Base-by-base conservation (phyloP, 2,329 filamentous ascomycete species). In the Setomelanomma holmii region DNA sequence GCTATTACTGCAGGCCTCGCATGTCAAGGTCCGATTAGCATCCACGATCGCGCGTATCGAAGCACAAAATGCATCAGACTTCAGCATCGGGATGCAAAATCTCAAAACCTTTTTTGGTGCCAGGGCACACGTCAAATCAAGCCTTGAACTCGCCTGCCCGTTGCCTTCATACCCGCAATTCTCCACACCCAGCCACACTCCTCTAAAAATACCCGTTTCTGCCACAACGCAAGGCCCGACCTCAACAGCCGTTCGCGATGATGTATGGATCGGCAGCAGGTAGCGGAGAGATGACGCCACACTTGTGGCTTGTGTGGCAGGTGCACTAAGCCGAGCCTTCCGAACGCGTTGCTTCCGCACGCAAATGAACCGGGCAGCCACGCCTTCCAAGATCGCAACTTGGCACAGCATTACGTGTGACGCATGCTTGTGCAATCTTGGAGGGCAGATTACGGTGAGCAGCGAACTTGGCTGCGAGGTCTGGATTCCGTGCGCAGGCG, bases 221-320 rank as follows among this genome's bases (percentile, higher is more conserved):
- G 27, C 27, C 27, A 30, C 27, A 30, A 10, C 14, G 46, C 27
- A 38, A 42, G 40, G 12, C 38, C 48, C 48, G 46, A 30, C 35
- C 22, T 53, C 52, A 46, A 45, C 40, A 40, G 24, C 40, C 40
- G n/a, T 20, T 34, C 38, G 22, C 45, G 30, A 58, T 58, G 56
- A 59, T 51, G 53, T 49, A 51, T 49, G 38, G 46, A 45, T 44
- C 49, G 16, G 17, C 56, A 34, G 23, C 22, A 43, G 51, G 49
- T 61, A 58, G 58, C 58, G 56, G 27, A 45, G 24, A 16, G n/a
- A n/a, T n/a, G n/a, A n/a, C n/a, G 34, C 34, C 34, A 36, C 34
- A 36, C 39, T 33, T 53, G 46, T 21, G 35, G 46, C 43, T 41
- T 51, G 38, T 48, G 48, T 17, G 20, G 27, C 27, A 30, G 27